phyloP scores from a whole-genome alignment of 176 grass and related monocot genomes.

The Dactylis glomerata region DNA sequence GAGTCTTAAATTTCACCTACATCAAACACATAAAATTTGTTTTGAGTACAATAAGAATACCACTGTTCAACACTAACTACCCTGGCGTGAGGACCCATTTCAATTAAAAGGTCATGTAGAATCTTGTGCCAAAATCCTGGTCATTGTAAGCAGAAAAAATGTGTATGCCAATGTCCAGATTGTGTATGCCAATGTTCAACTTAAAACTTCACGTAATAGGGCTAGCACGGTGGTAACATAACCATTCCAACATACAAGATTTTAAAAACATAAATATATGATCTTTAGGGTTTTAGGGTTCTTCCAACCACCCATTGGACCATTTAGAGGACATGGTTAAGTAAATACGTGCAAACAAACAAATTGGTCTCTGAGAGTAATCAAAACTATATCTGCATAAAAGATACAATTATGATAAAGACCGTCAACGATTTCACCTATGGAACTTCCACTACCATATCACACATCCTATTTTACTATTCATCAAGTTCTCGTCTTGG shows the following conservation, averaged over 20 bases:
- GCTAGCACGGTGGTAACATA: neutral
- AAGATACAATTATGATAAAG: neutral
- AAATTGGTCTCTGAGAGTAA: neutral
- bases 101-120: neutral
- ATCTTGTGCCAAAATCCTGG: neutral
- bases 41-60: neutral
- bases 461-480: neutral
- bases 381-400: neutral
- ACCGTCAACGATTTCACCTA: neutral
- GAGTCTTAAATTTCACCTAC: conserved; percentile 69
- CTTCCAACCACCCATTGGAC: neutral
- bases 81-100: neutral
- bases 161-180: neutral
- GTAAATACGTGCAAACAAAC: neutral
- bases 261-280: neutral
- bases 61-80: neutral
- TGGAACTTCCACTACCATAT: neutral
- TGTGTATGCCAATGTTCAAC: neutral
- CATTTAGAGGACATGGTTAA: neutral
- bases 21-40: conserved; percentile 5
- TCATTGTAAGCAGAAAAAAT: neutral
- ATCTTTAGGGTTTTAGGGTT: too few relatives aligned
- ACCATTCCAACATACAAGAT: neutral
- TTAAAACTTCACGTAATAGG: neutral
- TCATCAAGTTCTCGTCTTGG: neutral